These are phyloP conservation scores for Calycina marina DNA, from an alignment of 2,329 filamentous ascomycete genomes.

Conservation along the genomic window DNA sequence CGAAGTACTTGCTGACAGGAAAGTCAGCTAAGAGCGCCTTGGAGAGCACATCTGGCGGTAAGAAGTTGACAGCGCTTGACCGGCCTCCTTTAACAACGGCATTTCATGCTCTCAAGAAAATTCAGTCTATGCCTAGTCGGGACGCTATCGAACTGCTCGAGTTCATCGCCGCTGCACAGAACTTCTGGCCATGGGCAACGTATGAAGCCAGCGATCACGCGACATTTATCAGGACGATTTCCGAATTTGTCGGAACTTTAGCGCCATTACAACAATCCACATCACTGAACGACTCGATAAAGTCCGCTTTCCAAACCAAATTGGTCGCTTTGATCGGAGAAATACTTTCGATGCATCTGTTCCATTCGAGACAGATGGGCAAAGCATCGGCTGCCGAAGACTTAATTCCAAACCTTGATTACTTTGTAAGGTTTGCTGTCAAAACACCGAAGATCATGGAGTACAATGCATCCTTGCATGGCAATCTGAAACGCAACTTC, in stretches of 20 bases:
- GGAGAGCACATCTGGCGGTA: slow-evolving; percentile 33
- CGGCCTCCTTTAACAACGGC: slow-evolving; percentile 63
- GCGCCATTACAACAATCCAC: slow-evolving; percentile 35
- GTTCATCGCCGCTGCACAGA: slow-evolving; percentile 78
- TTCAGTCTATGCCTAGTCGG: slow-evolving; percentile 47
- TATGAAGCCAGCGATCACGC: slow-evolving; percentile 62
- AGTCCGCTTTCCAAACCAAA: slow-evolving; percentile 44
- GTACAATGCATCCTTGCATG: slow-evolving; percentile 80
- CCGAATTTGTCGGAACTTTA: slow-evolving; percentile 51
- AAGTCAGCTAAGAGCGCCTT: slow-evolving; percentile 67
- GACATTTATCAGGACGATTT: slow-evolving; percentile 56
- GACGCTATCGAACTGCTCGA: slow-evolving; percentile 65
- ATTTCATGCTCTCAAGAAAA: slow-evolving; percentile 51
- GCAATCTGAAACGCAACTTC: slow-evolving; percentile 76
- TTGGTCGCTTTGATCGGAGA: slow-evolving; percentile 76
- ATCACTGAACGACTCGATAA: slow-evolving; percentile 32
- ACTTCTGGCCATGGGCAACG: slow-evolving; percentile 92
- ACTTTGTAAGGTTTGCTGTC: slow-evolving; percentile 66
- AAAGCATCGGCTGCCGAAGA: slow-evolving; percentile 53
- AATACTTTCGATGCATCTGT: slow-evolving; percentile 80
- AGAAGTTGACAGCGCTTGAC: slow-evolving; percentile 28
- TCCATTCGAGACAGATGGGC: slow-evolving; percentile 66
- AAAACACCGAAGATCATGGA: slow-evolving; percentile 45
- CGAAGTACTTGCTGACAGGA: slow-evolving; percentile 81
- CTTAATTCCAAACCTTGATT: slow-evolving; percentile 61